Percentiles rank a stretch among this genome's conserved stretches.
phyloP scores from a whole-genome alignment of 164 flowering plant genomes.

The Magnolia officinalis region DNA sequence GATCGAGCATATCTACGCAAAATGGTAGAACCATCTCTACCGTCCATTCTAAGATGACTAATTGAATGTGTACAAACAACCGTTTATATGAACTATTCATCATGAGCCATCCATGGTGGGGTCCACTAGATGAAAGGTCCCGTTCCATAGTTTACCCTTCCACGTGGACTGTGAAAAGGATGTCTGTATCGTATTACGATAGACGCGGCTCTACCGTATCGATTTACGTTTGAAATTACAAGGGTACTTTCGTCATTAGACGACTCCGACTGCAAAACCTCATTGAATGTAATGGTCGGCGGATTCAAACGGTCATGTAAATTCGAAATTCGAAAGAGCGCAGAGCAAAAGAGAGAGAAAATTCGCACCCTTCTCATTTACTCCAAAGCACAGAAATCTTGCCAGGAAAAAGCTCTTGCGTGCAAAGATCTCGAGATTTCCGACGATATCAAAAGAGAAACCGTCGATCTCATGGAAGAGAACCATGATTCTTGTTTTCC shows the following conservation, averaged over 20 bases:
- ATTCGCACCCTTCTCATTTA: neutral
- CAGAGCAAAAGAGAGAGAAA: neutral
- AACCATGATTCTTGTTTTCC: constrained; percentile 18
- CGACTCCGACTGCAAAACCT: neutral
- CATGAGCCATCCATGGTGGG: too few species aligned
- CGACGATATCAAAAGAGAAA: neutral
- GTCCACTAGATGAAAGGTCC: too few species aligned
- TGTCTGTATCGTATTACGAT: too few species aligned
- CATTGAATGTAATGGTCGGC: constrained; percentile 16
- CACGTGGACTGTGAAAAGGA: too few species aligned
- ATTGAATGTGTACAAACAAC: too few species aligned
- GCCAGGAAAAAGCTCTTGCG: neutral
- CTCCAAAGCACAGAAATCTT: constrained; percentile 1
- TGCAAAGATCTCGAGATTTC: neutral
- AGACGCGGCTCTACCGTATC: too few species aligned
- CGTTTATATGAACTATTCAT: too few species aligned
- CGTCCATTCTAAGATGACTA: too few species aligned
- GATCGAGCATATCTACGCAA: too few species aligned
- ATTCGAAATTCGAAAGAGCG: constrained; percentile 31
- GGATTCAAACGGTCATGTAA: constrained; percentile 28
- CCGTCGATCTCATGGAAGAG: constrained; percentile 33
- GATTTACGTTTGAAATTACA: too few species aligned
- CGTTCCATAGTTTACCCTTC: too few species aligned
- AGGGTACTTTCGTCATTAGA: neutral
- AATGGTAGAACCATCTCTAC: too few species aligned